A percentile compares a stretch with the other conserved stretches of the same genome.
These are phyloP conservation scores for Monosporascus sp. DNA, from an alignment of 2,329 filamentous ascomycete genomes.

Conservation along the genomic window DNA sequence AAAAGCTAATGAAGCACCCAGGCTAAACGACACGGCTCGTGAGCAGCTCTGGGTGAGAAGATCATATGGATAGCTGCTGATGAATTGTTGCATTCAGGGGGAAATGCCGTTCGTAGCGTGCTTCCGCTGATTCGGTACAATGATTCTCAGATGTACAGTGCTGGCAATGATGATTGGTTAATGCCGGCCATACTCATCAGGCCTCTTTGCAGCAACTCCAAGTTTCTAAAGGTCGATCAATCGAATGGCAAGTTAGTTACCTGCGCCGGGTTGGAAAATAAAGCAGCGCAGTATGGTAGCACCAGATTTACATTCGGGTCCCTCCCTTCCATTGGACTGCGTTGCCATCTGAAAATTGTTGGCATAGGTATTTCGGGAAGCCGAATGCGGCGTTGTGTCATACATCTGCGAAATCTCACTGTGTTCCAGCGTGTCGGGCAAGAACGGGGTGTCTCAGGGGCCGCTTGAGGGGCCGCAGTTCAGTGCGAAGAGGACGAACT, in stretches of 20 bases:
- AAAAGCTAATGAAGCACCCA: too few relatives aligned
- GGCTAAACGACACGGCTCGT: too few relatives aligned
- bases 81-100: not conserved
- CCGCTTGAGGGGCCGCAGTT: not conserved
- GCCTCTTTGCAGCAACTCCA: not conserved
- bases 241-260: not conserved
- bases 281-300: not conserved
- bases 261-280: not conserved
- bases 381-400: not conserved
- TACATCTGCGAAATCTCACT: not conserved
- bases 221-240: not conserved
- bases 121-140: not conserved
- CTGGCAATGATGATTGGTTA: not conserved
- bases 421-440: not conserved
- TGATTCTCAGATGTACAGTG: not conserved
- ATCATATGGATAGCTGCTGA: too few relatives aligned
- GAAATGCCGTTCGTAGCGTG: not conserved
- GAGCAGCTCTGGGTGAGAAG: too few relatives aligned
- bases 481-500: too few relatives aligned
- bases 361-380: not conserved
- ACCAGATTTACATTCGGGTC: not conserved
- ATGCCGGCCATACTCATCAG: not conserved
- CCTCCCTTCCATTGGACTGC: not conserved
- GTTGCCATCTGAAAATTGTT: not conserved
- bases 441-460: not conserved